Base-by-base conservation (phyloP, 2,329 filamentous ascomycete species). In the Simplicillium aogashimaense region DNA sequence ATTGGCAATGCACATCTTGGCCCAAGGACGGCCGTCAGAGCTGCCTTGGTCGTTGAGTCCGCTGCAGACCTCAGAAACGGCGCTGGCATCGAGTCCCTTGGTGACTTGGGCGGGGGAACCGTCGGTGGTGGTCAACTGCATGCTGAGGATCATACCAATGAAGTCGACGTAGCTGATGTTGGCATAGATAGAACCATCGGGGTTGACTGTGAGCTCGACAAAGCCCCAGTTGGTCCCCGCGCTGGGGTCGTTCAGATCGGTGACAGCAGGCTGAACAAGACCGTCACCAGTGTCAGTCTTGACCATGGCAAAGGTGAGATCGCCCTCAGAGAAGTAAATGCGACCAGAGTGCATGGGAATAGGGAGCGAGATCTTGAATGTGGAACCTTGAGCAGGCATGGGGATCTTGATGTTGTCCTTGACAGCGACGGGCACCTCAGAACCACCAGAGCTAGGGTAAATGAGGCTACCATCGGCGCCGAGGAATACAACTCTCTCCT, bases 101-200 rank as follows among this genome's bases (percentile, higher is more conserved):
- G 67, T 63, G 2, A 56, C 53, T 29, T 70, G 67, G 0, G 47
- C 51, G 9, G 46, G 43, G 34, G 43, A 49, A 29, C 63, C 63
- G 28, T 54, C 56, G 11, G 47, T 57, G 11, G 61, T 54, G 0
- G 56, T 58, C 12, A 75, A 54, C 0, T 49, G 49, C 64, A 76
- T 69, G 32, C 70, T 67, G n/a, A 76, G 63, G 1, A 67, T 57
- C 13, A 76, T 57, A 4, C 70, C 60, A 14, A 72, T 63, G 44
- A 70, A 72, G 49, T 74, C 70, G 28, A 74, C 70, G 41, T 67
- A 72, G 36, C 61, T 68, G 40, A 74, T 62, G 50, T 73, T 72
- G 45, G 67, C 65, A 33, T 56, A 71, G 18, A 72, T 49, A 7
- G 56, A 51, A 0, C 59, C 58, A 2, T 57, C 47, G 1, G 48